Evolutionary conservation across 2,329 filamentous ascomycete genomes (phyloP).

Genomic region (Huntiella moniliformis): DNA sequence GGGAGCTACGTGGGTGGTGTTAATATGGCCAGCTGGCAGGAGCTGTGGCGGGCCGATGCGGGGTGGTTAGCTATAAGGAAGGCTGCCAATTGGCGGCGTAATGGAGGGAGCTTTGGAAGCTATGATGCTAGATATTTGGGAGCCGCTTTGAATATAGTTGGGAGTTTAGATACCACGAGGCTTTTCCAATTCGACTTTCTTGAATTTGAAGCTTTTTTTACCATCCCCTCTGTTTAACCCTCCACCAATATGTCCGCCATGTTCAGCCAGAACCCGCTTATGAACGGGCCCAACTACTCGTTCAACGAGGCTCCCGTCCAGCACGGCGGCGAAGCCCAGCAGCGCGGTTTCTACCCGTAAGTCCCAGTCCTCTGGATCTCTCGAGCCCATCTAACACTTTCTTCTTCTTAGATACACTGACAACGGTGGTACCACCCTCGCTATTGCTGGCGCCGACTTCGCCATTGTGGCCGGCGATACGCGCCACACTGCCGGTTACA

Average conservation of each 20-base stretch:
- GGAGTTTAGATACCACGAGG: too few species aligned
- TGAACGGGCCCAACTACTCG: constrained; percentile 52
- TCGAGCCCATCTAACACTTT: constrained; percentile 3
- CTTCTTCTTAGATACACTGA: constrained; percentile 59
- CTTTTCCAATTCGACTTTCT: neutral
- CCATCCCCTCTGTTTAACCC: neutral
- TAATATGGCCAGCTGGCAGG: neutral
- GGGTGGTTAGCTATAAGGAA: constrained; percentile 18
- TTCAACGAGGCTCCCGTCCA: constrained; percentile 40
- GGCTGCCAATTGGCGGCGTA: constrained; percentile 26
- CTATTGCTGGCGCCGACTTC: constrained; percentile 86
- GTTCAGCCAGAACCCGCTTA: constrained; percentile 51
- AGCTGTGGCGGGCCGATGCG: too few species aligned
- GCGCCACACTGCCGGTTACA: constrained; percentile 87
- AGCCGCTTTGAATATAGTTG: neutral
- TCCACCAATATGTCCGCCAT: constrained; percentile 37
- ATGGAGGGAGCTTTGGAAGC: constrained; percentile 6
- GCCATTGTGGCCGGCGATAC: constrained; percentile 95
- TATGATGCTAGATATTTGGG: neutral
- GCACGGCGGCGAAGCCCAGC: constrained; percentile 34
- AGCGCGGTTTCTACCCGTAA: constrained; percentile 89
- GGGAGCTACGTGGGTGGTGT: neutral
- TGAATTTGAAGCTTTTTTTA: neutral
- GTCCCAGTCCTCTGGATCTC: constrained; percentile 16
- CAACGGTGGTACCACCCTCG: constrained; percentile 91